Evolutionary conservation across 2,329 filamentous ascomycete species (phyloP), one percentile per base, ranked within the genome.

Genomic region (Colletotrichum kahawae): DNA sequence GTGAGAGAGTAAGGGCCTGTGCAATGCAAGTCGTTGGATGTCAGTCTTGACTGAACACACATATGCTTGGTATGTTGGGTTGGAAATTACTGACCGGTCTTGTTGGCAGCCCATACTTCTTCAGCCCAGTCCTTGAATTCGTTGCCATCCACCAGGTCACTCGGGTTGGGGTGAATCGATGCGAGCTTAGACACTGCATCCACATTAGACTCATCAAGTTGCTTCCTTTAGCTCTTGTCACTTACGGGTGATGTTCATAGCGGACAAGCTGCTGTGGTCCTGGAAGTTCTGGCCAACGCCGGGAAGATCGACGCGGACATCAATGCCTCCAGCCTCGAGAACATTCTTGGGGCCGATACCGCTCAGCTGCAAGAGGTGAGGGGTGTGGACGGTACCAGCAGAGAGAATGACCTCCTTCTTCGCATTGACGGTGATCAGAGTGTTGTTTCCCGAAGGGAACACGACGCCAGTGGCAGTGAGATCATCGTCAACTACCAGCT

Each of bases 221-320:
- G 16, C 48, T 33, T 27, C 2, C 7, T 5, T 13, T 10, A 16
- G 5, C 7, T n/a, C n/a, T 63, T n/a, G 9, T 27, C 16, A 65
- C 76, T 66, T 71, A 78, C 77, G 74, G 13, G 69, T 67, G 18
- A 76, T 77, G 33, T 70, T 71, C 63, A 77, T 74, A 13, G 66
- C 51, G 10, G 71, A 59, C 24, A 77, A 43, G 51, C 78, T 89
- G 56, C 75, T 71, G 76, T 86, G 84, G 71, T 86, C 85, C 73
- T 85, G 84, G 59, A 85, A 81, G 77, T 85, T 85, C 51, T 84
- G 80, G 16, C 87, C 88, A 7, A 89, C 89, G 4, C 82, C 85
- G 2, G 87, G 85, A 4, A 86, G 79, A 72, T 88, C 82, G 43
- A 85, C 80, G 2, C 85, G 74, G 0, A 85, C 77, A 1, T 80